phyloP scores from a whole-genome alignment of 768 basidiomycete genomes.

The Trametes gibbosa region DNA sequence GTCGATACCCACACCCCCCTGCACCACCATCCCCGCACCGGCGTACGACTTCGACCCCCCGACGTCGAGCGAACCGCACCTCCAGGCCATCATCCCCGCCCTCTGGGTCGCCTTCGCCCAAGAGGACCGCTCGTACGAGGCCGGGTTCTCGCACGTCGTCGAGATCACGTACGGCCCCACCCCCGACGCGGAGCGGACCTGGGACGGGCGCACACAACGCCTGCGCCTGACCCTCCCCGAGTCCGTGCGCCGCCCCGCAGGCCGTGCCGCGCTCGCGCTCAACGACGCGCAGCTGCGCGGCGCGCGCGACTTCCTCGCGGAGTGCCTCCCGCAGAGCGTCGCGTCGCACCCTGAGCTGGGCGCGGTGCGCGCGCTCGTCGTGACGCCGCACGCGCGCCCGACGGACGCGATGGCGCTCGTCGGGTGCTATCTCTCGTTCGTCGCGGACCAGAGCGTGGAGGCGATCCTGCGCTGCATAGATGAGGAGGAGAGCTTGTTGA shows the following conservation, averaged over 20 bases:
- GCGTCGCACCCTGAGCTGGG: slow-evolving; percentile 5
- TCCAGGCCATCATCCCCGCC: slow-evolving; percentile 26
- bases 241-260: not conserved
- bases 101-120: slow-evolving; percentile 25
- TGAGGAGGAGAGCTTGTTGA: slow-evolving; percentile 25
- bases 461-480: slow-evolving; percentile 25
- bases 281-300: slow-evolving; percentile 35
- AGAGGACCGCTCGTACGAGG: slow-evolving; percentile 7
- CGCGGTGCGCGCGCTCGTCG: slow-evolving; percentile 27
- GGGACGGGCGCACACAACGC: slow-evolving; percentile 11
- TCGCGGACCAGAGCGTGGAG: slow-evolving; percentile 22
- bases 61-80: slow-evolving; percentile 9
- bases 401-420: slow-evolving; percentile 31
- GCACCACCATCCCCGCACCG: not conserved
- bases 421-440: slow-evolving; percentile 30
- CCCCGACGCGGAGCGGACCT: not conserved
- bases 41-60: slow-evolving; percentile 4
- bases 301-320: slow-evolving; percentile 43
- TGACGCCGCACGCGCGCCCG: slow-evolving; percentile 28
- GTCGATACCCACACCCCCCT: not conserved
- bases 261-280: slow-evolving; percentile 26
- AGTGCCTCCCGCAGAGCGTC: slow-evolving; percentile 33
- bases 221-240: slow-evolving; percentile 23
- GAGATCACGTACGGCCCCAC: slow-evolving; percentile 14
- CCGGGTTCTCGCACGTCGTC: slow-evolving; percentile 28